These are phyloP conservation scores for Oleoguttula mirabilis DNA, from an alignment of 495 filamentous ascomycete genomes.

Conservation along the genomic window DNA sequence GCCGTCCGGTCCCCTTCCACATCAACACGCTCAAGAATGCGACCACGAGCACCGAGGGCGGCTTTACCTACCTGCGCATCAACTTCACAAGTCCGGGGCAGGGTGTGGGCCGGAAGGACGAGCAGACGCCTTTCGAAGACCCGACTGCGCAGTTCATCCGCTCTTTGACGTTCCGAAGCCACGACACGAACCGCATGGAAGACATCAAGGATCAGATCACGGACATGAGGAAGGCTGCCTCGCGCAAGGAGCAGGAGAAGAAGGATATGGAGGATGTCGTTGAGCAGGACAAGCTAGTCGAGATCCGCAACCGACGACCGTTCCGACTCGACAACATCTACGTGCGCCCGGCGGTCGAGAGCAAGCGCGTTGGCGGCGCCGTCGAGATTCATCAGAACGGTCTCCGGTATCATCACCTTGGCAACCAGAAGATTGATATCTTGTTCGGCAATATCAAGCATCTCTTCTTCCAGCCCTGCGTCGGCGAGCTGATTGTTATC, in stretches of 20 bases:
- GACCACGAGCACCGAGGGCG: slow-evolving; percentile 50
- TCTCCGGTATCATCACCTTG: slow-evolving; percentile 84
- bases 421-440: slow-evolving; percentile 76
- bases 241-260: slow-evolving; percentile 90
- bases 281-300: slow-evolving; percentile 91
- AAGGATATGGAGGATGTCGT: slow-evolving; percentile 99
- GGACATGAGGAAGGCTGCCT: slow-evolving; percentile 80
- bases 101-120: slow-evolving; percentile 94
- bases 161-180: slow-evolving; percentile 86
- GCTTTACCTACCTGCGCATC: slow-evolving; percentile 86
- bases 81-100: slow-evolving; percentile 97
- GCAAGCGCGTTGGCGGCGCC: slow-evolving; percentile 87
- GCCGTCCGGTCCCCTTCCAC: slow-evolving; percentile 93
- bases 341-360: slow-evolving; percentile 86
- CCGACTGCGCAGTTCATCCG: slow-evolving; percentile 88
- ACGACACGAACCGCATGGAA: slow-evolving; percentile 73
- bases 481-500: slow-evolving; percentile 90
- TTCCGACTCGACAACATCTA: slow-evolving; percentile 79
- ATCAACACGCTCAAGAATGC: slow-evolving; percentile 96
- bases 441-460: slow-evolving; percentile 98
- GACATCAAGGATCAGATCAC: slow-evolving; percentile 83
- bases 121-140: slow-evolving; percentile 97
- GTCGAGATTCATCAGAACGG: slow-evolving; percentile 98
- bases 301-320: slow-evolving; percentile 67
- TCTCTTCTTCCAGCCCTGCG: slow-evolving; percentile 95